phyloP scores from a whole-genome alignment of 1,284 basidiomycete species.

The Puccinia hordei region DNA sequence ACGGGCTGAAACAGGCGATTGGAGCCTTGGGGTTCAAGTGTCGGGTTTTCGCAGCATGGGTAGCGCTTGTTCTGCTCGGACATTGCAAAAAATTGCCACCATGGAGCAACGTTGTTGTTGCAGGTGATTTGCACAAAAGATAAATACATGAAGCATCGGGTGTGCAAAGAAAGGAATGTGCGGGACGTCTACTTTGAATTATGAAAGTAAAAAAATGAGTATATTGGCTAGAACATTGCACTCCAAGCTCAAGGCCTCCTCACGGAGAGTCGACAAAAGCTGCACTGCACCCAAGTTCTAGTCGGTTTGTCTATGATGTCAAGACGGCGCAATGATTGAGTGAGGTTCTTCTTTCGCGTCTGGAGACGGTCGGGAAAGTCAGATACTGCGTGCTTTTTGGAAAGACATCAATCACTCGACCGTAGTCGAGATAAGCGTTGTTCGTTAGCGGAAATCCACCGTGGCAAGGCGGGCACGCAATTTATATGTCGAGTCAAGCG shows the following conservation, averaged over 20 bases:
- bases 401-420: slow-evolving; percentile 42
- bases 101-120: no score
- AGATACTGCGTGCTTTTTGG: slow-evolving; percentile 50
- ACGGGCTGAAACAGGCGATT: no score
- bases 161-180: no score
- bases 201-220: no score
- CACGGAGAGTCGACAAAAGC: slow-evolving; percentile 51
- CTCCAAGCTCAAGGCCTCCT: slow-evolving; percentile 51
- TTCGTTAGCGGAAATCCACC: neutral
- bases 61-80: no score
- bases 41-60: no score
- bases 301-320: slow-evolving; percentile 39
- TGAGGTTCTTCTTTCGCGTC: slow-evolving; percentile 1
- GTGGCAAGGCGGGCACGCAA: neutral
- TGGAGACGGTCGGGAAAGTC: neutral
- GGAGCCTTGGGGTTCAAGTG: no score
- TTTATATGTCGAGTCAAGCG: neutral
- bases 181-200: no score
- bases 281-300: slow-evolving; percentile 51
- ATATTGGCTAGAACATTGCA: slow-evolving; percentile 49
- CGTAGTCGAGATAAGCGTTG: slow-evolving; percentile 27
- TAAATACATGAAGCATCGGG: neutral
- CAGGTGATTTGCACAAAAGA: no score
- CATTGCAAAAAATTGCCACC: no score
- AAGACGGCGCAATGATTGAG: slow-evolving; percentile 48